Percentiles rank a stretch among this genome's conserved stretches.
Evolutionary conservation across 78 protist genomes (phyloP).

Genomic region (Dictyostelium intermedium): DNA sequence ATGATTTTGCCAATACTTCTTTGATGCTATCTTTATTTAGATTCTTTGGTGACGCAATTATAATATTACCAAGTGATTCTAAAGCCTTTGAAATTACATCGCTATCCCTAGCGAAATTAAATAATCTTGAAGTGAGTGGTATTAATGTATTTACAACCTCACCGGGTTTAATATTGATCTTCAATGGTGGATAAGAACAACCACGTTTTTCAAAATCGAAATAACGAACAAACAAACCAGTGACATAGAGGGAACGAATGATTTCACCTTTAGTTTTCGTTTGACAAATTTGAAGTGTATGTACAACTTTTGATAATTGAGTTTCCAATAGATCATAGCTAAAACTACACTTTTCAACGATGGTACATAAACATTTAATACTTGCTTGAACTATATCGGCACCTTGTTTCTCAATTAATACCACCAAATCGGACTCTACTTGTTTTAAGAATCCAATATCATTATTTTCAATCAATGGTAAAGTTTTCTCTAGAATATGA

Average conservation of each 20-base stretch:
- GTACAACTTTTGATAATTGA: background rate
- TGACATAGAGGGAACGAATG: slow-evolving; percentile 9
- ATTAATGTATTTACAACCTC: background rate
- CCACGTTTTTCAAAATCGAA: slow-evolving; percentile 19
- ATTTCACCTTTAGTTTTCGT: slow-evolving; percentile 14
- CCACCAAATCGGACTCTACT: slow-evolving; percentile 25
- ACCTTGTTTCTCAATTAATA: slow-evolving; percentile 26
- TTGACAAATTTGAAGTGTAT: background rate
- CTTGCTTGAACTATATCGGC: background rate
- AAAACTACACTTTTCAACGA: slow-evolving; percentile 8
- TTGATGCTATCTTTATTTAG: slow-evolving; percentile 23
- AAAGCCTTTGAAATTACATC: slow-evolving; percentile 44
- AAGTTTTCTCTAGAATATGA: background rate
- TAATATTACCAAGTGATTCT: slow-evolving; percentile 67
- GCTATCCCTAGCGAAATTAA: background rate
- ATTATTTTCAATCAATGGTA: slow-evolving; percentile 34
- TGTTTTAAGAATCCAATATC: background rate
- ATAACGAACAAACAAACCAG: slow-evolving; percentile 38
- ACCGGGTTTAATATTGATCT: background rate
- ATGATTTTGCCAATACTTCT: slow-evolving; percentile 9
- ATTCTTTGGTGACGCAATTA: slow-evolving; percentile 27
- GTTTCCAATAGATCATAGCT: background rate
- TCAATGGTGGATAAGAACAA: background rate
- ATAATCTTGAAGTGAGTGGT: background rate
- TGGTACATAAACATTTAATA: slow-evolving; percentile 33